Evolutionary conservation across 2,329 filamentous ascomycete species (phyloP).

Genomic region (Stenocarpella maydis): DNA sequence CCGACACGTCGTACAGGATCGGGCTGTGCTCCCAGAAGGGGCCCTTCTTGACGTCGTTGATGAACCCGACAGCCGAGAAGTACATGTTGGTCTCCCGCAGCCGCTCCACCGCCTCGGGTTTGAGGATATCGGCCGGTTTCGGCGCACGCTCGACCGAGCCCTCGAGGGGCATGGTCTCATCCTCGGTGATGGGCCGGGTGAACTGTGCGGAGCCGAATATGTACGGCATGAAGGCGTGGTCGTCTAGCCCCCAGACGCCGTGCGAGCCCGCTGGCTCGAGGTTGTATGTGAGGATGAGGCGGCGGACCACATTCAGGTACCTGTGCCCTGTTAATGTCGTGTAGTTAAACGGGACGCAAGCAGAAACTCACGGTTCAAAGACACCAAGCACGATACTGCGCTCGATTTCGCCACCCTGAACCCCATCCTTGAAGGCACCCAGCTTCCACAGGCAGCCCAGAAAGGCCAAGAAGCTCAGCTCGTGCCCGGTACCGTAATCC

Average conservation of each 20-base stretch:
- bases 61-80: conserved; percentile 95
- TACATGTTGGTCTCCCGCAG: conserved; percentile 82
- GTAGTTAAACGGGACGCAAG: neutral
- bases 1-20: conserved; percentile 92
- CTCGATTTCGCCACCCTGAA: conserved; percentile 66
- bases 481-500: conserved; percentile 96
- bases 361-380: conserved; percentile 76
- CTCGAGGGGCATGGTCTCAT: conserved; percentile 75
- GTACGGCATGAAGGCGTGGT: conserved; percentile 93
- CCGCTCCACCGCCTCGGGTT: conserved; percentile 68
- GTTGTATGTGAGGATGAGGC: conserved; percentile 87
- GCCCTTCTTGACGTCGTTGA: conserved; percentile 94
- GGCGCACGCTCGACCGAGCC: conserved; percentile 79
- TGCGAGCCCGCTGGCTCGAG: conserved; percentile 96
- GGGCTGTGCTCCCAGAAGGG: conserved; percentile 98
- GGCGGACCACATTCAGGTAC: conserved; percentile 82
- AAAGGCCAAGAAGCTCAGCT: conserved; percentile 94
- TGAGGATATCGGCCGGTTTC: conserved; percentile 74
- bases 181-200: conserved; percentile 73
- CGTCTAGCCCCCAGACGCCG: conserved; percentile 98
- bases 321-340: conserved; percentile 51
- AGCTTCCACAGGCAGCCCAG: conserved; percentile 91
- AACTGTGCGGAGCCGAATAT: conserved; percentile 95
- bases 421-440: conserved; percentile 73
- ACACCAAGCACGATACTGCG: conserved; percentile 82